Conservation (phyloP, 345 rosid species). For the Garcia nutans region DNA sequence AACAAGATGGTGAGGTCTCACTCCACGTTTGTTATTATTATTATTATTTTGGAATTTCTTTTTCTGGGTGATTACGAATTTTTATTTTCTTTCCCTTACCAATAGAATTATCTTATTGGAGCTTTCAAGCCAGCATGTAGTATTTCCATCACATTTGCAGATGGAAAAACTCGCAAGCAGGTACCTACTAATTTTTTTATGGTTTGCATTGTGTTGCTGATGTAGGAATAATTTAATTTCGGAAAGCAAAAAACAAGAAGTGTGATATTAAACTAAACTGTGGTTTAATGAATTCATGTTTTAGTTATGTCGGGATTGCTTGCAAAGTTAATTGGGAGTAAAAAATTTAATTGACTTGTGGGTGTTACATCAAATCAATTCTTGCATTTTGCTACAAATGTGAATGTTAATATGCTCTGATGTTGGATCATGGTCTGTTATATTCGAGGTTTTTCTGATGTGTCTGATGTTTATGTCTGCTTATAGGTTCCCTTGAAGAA, state of each 20-base stretch:
- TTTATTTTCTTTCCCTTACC: neutral
- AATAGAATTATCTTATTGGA: slow-evolving; percentile 85
- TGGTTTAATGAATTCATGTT: neutral
- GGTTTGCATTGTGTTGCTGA: neutral
- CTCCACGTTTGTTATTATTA: neutral
- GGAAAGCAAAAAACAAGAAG: neutral
- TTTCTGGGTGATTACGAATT: neutral
- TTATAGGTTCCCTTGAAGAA: slow-evolving; percentile 48
- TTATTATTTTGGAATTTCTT: neutral
- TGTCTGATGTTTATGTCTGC: neutral
- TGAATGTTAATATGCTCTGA: neutral
- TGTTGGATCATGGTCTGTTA: too few relatives aligned
- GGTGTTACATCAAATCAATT: neutral
- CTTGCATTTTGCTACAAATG: neutral
- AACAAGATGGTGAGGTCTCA: slow-evolving; percentile 8
- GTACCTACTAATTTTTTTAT: slow-evolving; percentile 12
- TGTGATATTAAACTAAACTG: too few relatives aligned
- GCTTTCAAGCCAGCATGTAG: slow-evolving; percentile 84
- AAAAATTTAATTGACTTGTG: neutral
- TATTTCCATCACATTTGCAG: slow-evolving; percentile 40
- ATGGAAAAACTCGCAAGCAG: slow-evolving; percentile 54
- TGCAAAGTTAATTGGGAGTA: neutral
- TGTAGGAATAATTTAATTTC: neutral
- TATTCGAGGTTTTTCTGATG: too few relatives aligned
- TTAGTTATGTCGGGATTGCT: neutral